phyloP scores from a whole-genome alignment of 352 stramenopile genomes.

The Hyaloperonospora arabidopsidis region DNA sequence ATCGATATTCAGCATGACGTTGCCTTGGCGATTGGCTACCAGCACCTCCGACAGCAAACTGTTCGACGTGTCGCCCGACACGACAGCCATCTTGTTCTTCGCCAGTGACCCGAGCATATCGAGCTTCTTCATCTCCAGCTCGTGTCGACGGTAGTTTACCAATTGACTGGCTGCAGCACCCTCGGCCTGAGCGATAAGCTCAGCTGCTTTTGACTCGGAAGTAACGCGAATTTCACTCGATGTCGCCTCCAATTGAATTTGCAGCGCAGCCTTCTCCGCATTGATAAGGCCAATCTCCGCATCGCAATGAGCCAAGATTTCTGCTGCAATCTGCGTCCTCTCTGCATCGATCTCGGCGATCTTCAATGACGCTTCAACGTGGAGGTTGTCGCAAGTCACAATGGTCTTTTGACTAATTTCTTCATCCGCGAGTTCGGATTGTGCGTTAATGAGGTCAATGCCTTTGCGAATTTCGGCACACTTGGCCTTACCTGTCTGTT shows the following conservation, averaged over 20 bases:
- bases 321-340: constrained; percentile 34
- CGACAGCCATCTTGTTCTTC: constrained; percentile 34
- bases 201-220: constrained; percentile 28
- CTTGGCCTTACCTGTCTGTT: constrained; percentile 45
- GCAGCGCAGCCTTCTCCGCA: constrained; percentile 29
- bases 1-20: constrained; percentile 38
- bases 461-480: constrained; percentile 47
- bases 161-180: constrained; percentile 35
- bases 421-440: constrained; percentile 34
- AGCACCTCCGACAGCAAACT: constrained; percentile 43
- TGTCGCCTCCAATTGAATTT: constrained; percentile 33
- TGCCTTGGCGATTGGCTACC: constrained; percentile 37
- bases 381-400: constrained; percentile 37
- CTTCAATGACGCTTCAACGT: constrained; percentile 30
- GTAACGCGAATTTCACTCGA: constrained; percentile 25
- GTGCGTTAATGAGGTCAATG: constrained; percentile 38
- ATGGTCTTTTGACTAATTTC: constrained; percentile 36
- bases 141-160: constrained; percentile 28
- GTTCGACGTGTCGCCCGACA: constrained; percentile 40
- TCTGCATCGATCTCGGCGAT: constrained; percentile 43
- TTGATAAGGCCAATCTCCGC: constrained; percentile 35
- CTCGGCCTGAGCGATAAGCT: constrained; percentile 36
- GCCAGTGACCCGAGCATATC: constrained; percentile 33
- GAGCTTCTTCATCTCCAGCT: constrained; percentile 36
- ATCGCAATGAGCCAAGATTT: constrained; percentile 35